Evolutionary conservation across 192 early-diverging fungal genomes (phyloP).

Genomic region (Irineochytrium annulatum): DNA sequence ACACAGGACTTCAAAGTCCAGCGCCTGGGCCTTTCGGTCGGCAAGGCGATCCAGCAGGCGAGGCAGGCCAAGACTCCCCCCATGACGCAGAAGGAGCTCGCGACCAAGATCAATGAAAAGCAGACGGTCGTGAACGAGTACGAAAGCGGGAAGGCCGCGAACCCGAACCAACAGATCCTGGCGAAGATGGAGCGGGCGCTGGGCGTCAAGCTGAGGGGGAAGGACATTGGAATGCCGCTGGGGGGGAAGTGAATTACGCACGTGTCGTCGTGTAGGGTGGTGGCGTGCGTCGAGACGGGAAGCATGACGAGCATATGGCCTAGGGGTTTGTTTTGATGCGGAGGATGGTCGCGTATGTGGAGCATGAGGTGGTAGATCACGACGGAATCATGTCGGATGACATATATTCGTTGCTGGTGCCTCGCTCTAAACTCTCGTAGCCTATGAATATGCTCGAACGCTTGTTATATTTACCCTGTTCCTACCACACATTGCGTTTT

Average conservation of each 20-base stretch:
- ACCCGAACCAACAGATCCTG: constrained; percentile 89
- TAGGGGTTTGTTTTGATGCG: no score
- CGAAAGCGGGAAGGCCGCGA: constrained; percentile 72
- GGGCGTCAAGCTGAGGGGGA: constrained; percentile 83
- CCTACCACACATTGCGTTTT: no score
- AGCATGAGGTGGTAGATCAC: no score
- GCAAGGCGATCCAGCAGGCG: constrained; percentile 79
- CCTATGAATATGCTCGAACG: no score
- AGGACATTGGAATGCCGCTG: constrained; percentile 45
- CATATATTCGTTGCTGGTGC: no score
- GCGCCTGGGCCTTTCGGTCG: constrained; percentile 63
- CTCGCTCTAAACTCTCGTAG: no score
- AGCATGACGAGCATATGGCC: no score
- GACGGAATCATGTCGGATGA: no score
- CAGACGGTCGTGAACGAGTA: constrained; percentile 87
- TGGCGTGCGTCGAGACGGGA: no score
- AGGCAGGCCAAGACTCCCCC: constrained; percentile 62
- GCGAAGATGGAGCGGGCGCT: constrained; percentile 84
- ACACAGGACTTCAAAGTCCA: constrained; percentile 48
- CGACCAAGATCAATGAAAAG: constrained; percentile 89
- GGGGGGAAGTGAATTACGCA: constrained; percentile 9
- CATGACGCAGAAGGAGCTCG: constrained; percentile 86
- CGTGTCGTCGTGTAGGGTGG: no score
- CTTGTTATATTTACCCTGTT: no score
- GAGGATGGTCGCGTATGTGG: no score